phyloP scores from a whole-genome alignment of 805 yeast species.

The Zygosaccharomyces lentus region DNA sequence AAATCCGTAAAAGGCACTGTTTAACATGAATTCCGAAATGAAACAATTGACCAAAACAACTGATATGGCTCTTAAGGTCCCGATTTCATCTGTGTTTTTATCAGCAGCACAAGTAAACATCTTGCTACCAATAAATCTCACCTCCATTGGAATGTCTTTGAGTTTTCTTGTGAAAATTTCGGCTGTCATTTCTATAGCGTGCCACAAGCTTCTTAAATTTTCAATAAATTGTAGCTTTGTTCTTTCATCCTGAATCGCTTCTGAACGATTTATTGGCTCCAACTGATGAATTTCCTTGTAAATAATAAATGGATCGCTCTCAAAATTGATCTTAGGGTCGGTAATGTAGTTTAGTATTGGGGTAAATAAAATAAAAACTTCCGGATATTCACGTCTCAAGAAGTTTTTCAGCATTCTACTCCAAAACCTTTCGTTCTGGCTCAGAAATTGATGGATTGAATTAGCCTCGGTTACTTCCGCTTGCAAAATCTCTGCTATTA shows the following conservation, averaged over 20 bases:
- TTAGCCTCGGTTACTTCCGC: conserved; percentile 36
- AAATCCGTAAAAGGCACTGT: conserved; percentile 26
- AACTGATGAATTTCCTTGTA: conserved; percentile 40
- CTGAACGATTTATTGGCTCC: conserved; percentile 45
- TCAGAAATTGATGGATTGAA: conserved; percentile 25
- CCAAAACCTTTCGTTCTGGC: conserved; percentile 38
- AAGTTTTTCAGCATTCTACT: conserved; percentile 40
- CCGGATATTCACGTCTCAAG: conserved; percentile 38
- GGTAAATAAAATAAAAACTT: conserved; percentile 33
- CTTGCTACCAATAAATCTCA: conserved; percentile 51
- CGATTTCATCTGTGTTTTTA: conserved; percentile 55
- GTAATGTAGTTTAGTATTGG: conserved; percentile 38
- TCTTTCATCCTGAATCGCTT: conserved; percentile 76
- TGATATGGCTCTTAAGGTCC: conserved; percentile 58
- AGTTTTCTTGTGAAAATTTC: conserved; percentile 41
- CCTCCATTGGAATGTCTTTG: conserved; percentile 49
- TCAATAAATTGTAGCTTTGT: conserved; percentile 65
- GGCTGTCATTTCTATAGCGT: conserved; percentile 57
- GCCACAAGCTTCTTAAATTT: conserved; percentile 73
- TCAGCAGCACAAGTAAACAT: conserved; percentile 39
- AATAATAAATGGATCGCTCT: conserved; percentile 71
- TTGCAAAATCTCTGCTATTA: conserved; percentile 47
- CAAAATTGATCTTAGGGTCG: conserved; percentile 52
- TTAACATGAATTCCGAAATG: conserved; percentile 22
- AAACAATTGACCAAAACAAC: conserved; percentile 29